Evolutionary conservation across 2,329 filamentous ascomycete genomes (phyloP), one percentile per base, ranked within the genome.

Genomic region (Diplodia seriata): DNA sequence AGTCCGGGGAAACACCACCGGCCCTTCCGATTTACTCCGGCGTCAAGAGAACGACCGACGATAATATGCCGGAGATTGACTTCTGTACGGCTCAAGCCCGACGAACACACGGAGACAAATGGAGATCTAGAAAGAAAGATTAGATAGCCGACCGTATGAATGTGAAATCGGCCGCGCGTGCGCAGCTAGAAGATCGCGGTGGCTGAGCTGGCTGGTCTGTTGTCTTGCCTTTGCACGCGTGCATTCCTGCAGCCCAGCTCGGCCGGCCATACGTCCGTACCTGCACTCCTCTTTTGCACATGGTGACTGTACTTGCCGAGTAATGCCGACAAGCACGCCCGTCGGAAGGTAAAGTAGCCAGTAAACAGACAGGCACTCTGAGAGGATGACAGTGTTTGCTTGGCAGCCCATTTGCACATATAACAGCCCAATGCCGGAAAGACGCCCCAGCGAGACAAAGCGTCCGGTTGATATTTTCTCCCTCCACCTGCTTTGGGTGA

Each of bases 191-290:
- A 14, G 36, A 11, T 14, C 9, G n/a, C 14, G 43, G 43, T 53
- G 50, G 50, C 50, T 53, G 50, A 26, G 50, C 20, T 29, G 43
- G 7, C 20, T n/a, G 7, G 43, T 47, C 4, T 8, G 18, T n/a
- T 18, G 40, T 47, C 40, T 18, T 47, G 43, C n/a, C 20, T 15
- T 31, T 29, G 50, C 50, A 31, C 26, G 14, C 50, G 50, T 53
- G 50, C 40, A 15, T 15, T 43, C 43, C 43, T 20, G n/a, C 40
- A 15, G 15, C 15, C 40, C 40, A 47, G 43, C 43, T 47, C 43
- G n/a, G 18, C 43, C 43, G 50, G 23, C 50, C 50, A 53, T 53
- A 53, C 50, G 50, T 31, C 50, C 50, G 50, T 53, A 53, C 50
- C 43, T 47, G 9, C 43, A 20, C 43, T 9, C 18, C 3, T 20